Evolutionary conservation across 2,329 filamentous ascomycete species (phyloP), one percentile per base, ranked within the genome.

Genomic region (Diplocarpon mali): DNA sequence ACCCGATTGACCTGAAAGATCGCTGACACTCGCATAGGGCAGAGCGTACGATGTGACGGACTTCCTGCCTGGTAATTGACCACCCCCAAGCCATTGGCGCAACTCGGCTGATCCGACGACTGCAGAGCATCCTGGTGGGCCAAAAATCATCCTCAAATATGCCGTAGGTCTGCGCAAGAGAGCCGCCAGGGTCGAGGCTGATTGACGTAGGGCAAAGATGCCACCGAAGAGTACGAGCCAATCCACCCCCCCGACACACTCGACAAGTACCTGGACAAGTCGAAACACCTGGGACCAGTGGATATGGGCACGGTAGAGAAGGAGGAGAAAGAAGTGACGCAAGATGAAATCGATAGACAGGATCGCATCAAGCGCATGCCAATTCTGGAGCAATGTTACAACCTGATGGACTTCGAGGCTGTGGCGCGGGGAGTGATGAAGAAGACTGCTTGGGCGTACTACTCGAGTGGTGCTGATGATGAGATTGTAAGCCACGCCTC

Each of bases 381-480:
- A 0, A 69, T 80, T 38, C 69, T 95, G 48, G 81, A 85, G 53
- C 84, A 93, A 63, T 95, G 88, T 70, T 95, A 89, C 66, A 95
- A 95, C 63, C 67, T 95, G 49, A 77, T 92, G 68, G 92, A 98
- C 67, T 98, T 98, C 63, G 92, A 98, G 71, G 80, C 86, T 3
- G 90, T 96, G 30, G 92, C 92, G 5, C 80, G 83, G 57, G 72
- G 78, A 32, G 78, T 93, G 45, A 95, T 96, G 90, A 95, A 94
- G 75, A 93, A 85, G 69, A 83, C 82, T 1, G 90, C 90, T 0
- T 98, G 92, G 92, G 92, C 85, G 20, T 98, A 98, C 69, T 98
- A 98, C 65, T 95, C 87, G 1, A 92, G 85, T 60, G 90, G 86
- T 45, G 87, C 90, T 0, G 86, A 92, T 60, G 86, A 93, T 59